These are phyloP conservation scores for Cladosporium velox DNA, from an alignment of 2,329 filamentous ascomycete genomes.

Conservation along the genomic window DNA sequence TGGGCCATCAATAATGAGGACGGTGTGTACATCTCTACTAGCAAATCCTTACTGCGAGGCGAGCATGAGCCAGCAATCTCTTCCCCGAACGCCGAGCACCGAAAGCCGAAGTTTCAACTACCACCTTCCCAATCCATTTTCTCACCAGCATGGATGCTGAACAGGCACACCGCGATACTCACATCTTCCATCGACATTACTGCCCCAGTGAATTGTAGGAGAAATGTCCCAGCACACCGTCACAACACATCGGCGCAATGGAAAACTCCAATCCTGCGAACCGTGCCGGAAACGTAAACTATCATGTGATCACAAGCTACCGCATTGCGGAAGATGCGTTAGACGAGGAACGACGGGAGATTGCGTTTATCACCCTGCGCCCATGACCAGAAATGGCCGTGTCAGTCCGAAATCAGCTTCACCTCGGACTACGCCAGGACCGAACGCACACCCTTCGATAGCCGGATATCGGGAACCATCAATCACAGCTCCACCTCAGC, in stretches of 20 bases:
- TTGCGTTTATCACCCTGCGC: slow-evolving; percentile 32
- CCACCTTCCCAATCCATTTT: slow-evolving; percentile 1
- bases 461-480: not conserved
- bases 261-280: slow-evolving; percentile 30
- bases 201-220: not conserved
- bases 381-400: slow-evolving; percentile 25
- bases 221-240: not conserved
- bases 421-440: slow-evolving; percentile 1
- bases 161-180: not conserved
- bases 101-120: slow-evolving; percentile 2
- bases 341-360: slow-evolving; percentile 23
- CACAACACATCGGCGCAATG: slow-evolving; percentile 27
- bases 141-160: not conserved
- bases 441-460: not conserved
- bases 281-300: slow-evolving; percentile 30
- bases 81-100: not conserved
- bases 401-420: slow-evolving; percentile 2
- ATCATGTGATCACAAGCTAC: slow-evolving; percentile 30
- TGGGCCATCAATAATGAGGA: not conserved
- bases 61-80: not conserved
- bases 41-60: not conserved
- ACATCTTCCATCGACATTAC: not conserved
- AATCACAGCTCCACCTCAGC: not conserved
- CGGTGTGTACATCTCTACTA: not conserved
- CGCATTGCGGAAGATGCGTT: slow-evolving; percentile 28